Base-by-base conservation (phyloP, 768 basidiomycete genomes). In the Lactarius psammicola region DNA sequence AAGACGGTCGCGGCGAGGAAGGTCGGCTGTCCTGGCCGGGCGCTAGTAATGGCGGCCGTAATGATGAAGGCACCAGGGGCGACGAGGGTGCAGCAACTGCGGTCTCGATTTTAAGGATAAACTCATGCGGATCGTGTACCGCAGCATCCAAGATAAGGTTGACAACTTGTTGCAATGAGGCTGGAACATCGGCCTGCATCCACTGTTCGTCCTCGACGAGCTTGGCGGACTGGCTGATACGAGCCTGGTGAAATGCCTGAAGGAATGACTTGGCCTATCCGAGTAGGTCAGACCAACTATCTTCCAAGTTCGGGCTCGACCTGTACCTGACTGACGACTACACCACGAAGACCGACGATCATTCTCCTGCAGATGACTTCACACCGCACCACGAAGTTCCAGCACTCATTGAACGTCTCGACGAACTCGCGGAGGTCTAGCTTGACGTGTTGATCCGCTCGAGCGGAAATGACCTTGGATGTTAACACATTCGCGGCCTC, bases 161-260 rank as follows among this genome's bases (percentile, higher is more conserved):
- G 42, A 88, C 82, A n/a, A 85, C 79, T 57, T 81, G 83, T 76
- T 98, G 96, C 31, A 92, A 76, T 4, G 78, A 68, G 4, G 79
- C 72, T 1, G 87, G 78, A 17, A 96, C 86, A 63, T 97, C 92
- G 17, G 85, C 81, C 18, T 90, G 90, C 64, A 81, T 86, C 97
- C 97, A 98, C 66, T 89, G 90, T 73, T 99, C 97, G 70, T 98
- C 94, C 75, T 98, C 95, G 9, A 99, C 96, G 31, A 93, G 78
- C 74, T 90, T 93, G 31, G 96, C 95, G 3, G 89, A 90, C 62
- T 82, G 83, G 3, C 87, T 84, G 53, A 98, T 84, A 59, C 90
- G 83, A 13, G 82, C 76, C 70, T 94, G 88, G 73, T 99, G 97
- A 78, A 95, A 98, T 0, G 80, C 76, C 72, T 90, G 87, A 31